Conservation (phyloP, 306 rosid species). For the Pyrus communis region DNA sequence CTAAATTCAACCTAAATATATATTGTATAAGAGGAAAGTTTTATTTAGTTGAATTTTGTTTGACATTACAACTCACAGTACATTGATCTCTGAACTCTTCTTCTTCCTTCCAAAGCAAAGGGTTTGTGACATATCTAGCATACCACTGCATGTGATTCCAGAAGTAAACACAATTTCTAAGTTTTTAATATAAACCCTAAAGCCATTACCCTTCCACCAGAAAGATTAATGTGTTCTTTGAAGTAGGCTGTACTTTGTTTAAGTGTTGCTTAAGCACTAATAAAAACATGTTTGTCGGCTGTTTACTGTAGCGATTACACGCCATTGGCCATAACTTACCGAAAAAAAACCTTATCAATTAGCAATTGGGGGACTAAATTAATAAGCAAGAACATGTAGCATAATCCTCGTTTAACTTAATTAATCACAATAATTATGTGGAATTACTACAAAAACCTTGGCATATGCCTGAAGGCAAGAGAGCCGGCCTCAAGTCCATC, state of each 20-base stretch:
- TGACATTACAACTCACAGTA: not conserved
- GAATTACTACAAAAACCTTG: not conserved
- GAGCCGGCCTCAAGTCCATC: conserved; percentile 1
- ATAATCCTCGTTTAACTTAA: conserved; percentile 1
- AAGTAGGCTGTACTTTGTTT: not conserved
- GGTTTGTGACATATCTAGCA: not conserved
- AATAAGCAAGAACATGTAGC: not conserved
- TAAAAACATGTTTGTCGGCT: conserved; percentile 7
- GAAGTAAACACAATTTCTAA: not conserved
- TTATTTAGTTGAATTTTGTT: not conserved
- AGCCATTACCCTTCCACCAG: not conserved
- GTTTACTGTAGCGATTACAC: not conserved
- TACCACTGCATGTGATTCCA: not conserved
- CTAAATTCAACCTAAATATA: not conserved
- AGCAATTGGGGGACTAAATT: not conserved
- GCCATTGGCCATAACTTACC: not conserved
- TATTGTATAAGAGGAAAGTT: not conserved
- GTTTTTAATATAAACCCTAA: not conserved
- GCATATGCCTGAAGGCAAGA: not conserved
- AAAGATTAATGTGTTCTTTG: not conserved
- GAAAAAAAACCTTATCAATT: not conserved
- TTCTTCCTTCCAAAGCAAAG: not conserved
- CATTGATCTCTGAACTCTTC: not conserved
- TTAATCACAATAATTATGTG: not conserved
- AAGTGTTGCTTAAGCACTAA: not conserved